phyloP scores from a whole-genome alignment of 1,284 basidiomycete genomes.

The Ustilago esculenta region DNA sequence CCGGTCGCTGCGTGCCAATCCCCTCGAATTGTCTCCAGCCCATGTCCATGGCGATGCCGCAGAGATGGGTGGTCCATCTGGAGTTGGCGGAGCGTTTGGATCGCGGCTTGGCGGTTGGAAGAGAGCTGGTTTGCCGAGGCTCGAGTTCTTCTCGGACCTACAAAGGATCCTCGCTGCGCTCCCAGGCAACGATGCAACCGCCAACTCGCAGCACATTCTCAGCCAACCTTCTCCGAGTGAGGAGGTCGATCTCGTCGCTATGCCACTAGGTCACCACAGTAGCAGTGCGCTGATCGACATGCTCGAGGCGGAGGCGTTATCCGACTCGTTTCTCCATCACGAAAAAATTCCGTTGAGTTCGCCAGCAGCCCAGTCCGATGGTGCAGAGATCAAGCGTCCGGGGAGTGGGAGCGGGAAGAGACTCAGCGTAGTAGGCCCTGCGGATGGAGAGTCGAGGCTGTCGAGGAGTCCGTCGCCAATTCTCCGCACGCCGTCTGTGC shows the following conservation, averaged over 20 bases:
- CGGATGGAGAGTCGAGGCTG: neutral
- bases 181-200: constrained; percentile 37
- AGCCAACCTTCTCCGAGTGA: constrained; percentile 8
- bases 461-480: constrained; percentile 19
- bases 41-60: constrained; percentile 38
- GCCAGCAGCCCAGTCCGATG: neutral
- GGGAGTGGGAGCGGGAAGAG: neutral
- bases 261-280: constrained; percentile 28
- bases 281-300: constrained; percentile 25
- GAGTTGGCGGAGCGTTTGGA: constrained; percentile 28
- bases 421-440: neutral
- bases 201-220: constrained; percentile 28
- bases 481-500: constrained; percentile 9
- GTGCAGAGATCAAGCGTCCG: neutral
- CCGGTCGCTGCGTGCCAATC: constrained; percentile 29
- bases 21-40: constrained; percentile 38
- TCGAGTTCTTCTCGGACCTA: constrained; percentile 50
- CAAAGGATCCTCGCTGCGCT: constrained; percentile 28
- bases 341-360: constrained; percentile 15
- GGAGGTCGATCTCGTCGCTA: constrained; percentile 28
- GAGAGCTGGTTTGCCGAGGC: constrained; percentile 35
- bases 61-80: constrained; percentile 30
- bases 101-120: constrained; percentile 40
- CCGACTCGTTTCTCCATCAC: constrained; percentile 20
- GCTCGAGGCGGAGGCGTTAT: constrained; percentile 34